Evolutionary conservation across 768 basidiomycete species (phyloP), one percentile per base, ranked within the genome.

Genomic region (Termitomyces sp.): DNA sequence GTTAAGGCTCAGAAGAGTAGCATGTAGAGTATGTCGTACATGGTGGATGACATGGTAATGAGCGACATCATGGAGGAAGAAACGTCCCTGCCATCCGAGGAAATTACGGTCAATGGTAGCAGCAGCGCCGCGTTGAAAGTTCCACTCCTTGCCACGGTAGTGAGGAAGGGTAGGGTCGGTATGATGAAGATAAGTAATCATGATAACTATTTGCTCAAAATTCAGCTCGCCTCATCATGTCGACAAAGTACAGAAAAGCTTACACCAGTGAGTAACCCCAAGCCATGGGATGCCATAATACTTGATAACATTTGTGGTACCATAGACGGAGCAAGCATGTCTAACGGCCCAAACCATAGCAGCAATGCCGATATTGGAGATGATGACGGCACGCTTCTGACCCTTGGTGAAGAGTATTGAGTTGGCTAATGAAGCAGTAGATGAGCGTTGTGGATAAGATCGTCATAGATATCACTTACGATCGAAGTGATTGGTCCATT

Each of bases 401-500:
- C 69, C 72, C 61, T 76, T 74, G 46, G 75, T 82, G 72, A 86
- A 87, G 13, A 87, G 70, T 30, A 84, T 73, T 1, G 83, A 82
- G 61, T 78, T 78, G 5, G 85, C 84, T 85, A 37, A 61, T 22
- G 36, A 33, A 42, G 31, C 30, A 44, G 50, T 37, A 36, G 13
- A 39, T 33, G 20, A 45, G 41, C 34, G 3, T 45, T 41, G 20
- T 24, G 31, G 48, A 27, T n/a, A 27, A 56, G 42, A 27, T 34
- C n/a, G 49, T 34, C 31, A 15, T 3, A 44, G 33, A n/a, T 3
- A 51, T 8, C 13, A 73, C 82, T 70, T 58, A 85, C 83, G 84
- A 68, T 84, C 73, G 63, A 85, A 86, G 63, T 87, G 86, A 62
- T 85, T 86, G n/a, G 85, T 85, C 77, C 81, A 79, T 62, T 80